Evolutionary conservation across 768 basidiomycete genomes (phyloP).

Genomic region (Leccinum sublutescens): DNA sequence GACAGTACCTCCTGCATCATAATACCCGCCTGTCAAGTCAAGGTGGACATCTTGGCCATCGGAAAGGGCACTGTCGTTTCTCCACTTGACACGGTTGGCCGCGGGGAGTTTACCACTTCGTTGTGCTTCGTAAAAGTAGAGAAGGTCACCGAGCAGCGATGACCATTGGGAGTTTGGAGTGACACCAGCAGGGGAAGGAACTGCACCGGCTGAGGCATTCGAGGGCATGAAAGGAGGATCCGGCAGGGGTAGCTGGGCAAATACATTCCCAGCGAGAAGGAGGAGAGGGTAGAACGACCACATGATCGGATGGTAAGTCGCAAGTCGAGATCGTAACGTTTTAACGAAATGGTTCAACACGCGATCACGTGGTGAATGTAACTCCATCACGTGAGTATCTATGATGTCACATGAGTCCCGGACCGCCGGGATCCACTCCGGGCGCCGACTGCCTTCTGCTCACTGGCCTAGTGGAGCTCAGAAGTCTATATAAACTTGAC

Average conservation of each 20-base stretch:
- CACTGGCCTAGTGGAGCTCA: too few species aligned
- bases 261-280: conserved; percentile 26
- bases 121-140: conserved; percentile 93
- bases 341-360: conserved; percentile 8
- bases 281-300: conserved; percentile 16
- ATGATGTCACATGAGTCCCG: conserved; percentile 11
- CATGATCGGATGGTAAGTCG: conserved; percentile 14
- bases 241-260: conserved; percentile 63
- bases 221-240: conserved; percentile 65
- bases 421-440: neutral
- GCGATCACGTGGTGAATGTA: conserved; percentile 21
- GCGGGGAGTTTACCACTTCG: conserved; percentile 71
- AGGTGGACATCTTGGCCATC: conserved; percentile 75
- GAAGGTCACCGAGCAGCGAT: conserved; percentile 70
- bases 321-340: neutral
- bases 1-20: conserved; percentile 82
- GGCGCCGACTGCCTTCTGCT: too few species aligned
- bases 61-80: conserved; percentile 73
- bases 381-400: conserved; percentile 12
- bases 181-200: conserved; percentile 37
- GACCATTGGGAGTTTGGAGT: conserved; percentile 79
- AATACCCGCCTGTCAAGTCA: conserved; percentile 86
- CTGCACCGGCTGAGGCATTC: conserved; percentile 52
- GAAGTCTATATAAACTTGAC: neutral
- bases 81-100: conserved; percentile 78